Evolutionary conservation across 2,329 filamentous ascomycete genomes (phyloP), one percentile per base, ranked within the genome.

Genomic region (Lasiodiplodia sp.): DNA sequence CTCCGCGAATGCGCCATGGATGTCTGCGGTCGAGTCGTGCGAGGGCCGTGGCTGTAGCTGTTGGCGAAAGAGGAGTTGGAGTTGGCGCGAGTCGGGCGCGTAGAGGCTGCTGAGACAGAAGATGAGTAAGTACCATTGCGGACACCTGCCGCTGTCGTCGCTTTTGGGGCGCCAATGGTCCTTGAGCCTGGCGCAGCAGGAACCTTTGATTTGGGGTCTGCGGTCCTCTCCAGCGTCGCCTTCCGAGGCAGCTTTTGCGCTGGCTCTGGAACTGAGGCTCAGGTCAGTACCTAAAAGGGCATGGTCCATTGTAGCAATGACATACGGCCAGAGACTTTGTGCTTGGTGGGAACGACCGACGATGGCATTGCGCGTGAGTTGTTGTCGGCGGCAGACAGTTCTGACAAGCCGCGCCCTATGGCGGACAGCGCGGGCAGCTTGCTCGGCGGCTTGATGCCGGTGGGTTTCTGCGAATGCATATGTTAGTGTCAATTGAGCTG

Each of bases 31-130:
- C 87, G 85, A 37, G 77, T 67, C 72, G 86, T 82, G 71, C 88
- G 85, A 21, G 78, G 72, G 16, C 82, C 84, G 14, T 85, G 83
- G 1, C 86, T 90, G 70, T 85, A 83, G 1, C 87, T 90, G 70
- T 84, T 86, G 16, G 86, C 83, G 71, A 89, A 88, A 70, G 82
- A 83, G 71, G 80, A 10, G 84, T 66, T 81, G 80, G 60, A 63
- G 23, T 62, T 62, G 31, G 47, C 37, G 31, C 56, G 56, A 25
- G 66, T 63, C 11, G 81, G 52, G 49, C 66, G 80, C 58, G 78
- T 79, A 73, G 80, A 78, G 5, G 75, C 74, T 21, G 76, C 82
- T 7, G 82, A 79, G 6, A 81, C 75, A 0, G 79, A 81, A 4
- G 80, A 79, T 12, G 79, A 73, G 58, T 73, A 72, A 8, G 73